Evolutionary conservation across 768 basidiomycete species (phyloP).

Genomic region (Pleurotus sapidus): DNA sequence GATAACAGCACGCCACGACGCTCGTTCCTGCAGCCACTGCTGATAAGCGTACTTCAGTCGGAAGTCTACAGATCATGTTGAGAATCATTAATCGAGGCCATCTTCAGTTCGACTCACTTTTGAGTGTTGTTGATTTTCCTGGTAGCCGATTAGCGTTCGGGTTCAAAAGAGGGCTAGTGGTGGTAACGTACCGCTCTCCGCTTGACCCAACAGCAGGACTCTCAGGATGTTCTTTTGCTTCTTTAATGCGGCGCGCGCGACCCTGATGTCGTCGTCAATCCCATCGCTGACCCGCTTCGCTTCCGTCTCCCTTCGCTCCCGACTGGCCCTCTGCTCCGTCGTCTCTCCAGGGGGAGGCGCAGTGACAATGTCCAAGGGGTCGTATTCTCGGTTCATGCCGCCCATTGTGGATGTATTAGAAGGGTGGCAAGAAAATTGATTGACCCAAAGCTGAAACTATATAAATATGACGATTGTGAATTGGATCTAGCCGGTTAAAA

Average conservation of each 20-base stretch:
- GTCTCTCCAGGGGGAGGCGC: slow-evolving; percentile 60
- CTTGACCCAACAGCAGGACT: slow-evolving; percentile 54
- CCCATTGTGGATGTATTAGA: background rate
- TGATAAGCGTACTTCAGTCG: slow-evolving; percentile 63
- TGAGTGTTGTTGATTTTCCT: slow-evolving; percentile 63
- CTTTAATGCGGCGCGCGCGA: slow-evolving; percentile 40
- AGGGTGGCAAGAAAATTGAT: too few species aligned
- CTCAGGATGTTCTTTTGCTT: slow-evolving; percentile 43
- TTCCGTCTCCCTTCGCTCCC: slow-evolving; percentile 51
- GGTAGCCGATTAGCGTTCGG: background rate
- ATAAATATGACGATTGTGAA: too few species aligned
- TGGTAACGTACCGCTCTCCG: slow-evolving; percentile 37
- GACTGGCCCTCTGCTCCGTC: slow-evolving; percentile 34
- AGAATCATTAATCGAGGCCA: too few species aligned
- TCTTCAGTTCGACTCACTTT: slow-evolving; percentile 35
- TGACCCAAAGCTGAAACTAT: too few species aligned
- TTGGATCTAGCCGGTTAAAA: too few species aligned
- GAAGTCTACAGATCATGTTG: slow-evolving; percentile 44
- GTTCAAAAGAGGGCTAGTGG: background rate
- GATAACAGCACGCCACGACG: slow-evolving; percentile 72
- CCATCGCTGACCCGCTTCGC: slow-evolving; percentile 54
- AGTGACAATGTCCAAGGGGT: slow-evolving; percentile 58
- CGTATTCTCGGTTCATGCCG: slow-evolving; percentile 19
- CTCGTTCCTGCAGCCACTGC: slow-evolving; percentile 62
- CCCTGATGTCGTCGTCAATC: slow-evolving; percentile 57